Percentiles rank a stretch among this genome's conserved stretches.
These are phyloP conservation scores for Cercospora sesami DNA, from an alignment of 2,329 filamentous ascomycete genomes.

Conservation along the genomic window DNA sequence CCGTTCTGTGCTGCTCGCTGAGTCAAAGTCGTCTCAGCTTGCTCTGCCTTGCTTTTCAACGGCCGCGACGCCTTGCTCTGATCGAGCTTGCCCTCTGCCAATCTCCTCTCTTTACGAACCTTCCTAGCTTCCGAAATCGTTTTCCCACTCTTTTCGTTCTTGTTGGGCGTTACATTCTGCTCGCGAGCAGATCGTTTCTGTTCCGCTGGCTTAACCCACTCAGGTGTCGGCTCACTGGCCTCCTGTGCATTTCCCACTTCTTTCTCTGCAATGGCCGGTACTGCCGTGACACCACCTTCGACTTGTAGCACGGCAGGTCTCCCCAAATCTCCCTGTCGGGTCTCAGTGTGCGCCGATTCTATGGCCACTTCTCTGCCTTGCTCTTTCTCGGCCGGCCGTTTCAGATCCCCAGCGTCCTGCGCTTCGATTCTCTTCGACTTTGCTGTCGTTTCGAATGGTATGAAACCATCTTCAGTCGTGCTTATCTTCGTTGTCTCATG, in stretches of 20 bases:
- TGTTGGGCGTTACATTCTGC: neutral
- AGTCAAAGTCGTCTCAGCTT: neutral
- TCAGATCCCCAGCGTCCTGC: neutral
- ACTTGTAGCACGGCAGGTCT: slow-evolving; percentile 8
- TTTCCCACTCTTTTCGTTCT: neutral
- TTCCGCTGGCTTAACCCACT: slow-evolving; percentile 12
- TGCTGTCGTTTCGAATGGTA: slow-evolving; percentile 19
- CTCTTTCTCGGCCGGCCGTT: neutral
- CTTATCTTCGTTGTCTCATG: neutral
- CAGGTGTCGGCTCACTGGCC: neutral
- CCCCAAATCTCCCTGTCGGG: neutral
- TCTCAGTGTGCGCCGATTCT: neutral
- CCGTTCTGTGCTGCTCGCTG: neutral
- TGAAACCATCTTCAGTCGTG: slow-evolving; percentile 17
- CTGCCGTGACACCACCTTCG: neutral
- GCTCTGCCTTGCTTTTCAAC: neutral
- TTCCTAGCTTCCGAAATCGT: neutral
- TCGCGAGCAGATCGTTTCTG: slow-evolving; percentile 1
- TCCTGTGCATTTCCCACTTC: neutral
- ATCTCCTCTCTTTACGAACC: slow-evolving; percentile 5
- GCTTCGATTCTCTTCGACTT: neutral
- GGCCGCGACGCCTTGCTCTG: neutral
- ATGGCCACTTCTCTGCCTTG: neutral
- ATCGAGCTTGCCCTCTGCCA: neutral
- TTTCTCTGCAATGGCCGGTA: neutral